Evolutionary conservation across 1,284 basidiomycete species (phyloP), one percentile per base, ranked within the genome.

Genomic region (Rugiboletus extremiorientalis): DNA sequence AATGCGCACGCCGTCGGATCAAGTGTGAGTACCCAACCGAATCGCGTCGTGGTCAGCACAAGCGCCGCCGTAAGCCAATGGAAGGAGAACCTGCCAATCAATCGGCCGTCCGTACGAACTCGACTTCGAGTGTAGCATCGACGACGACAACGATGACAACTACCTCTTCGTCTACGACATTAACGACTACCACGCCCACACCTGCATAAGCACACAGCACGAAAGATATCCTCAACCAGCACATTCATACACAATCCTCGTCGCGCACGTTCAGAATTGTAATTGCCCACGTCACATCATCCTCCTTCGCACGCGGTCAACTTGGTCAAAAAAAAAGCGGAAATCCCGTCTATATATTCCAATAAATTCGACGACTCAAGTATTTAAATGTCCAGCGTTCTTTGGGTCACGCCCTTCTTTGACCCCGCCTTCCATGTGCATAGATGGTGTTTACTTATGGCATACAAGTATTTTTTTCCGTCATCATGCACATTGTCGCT

Each of bases 1-100:
- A 83, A 66, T 82, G 80, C 57, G 69, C 74, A 52, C 75, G 81
- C 56, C 77, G 80, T 50, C 72, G 72, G 43, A 76, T 80, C 56
- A 70, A 72, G 52, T 82, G 80, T 64, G 76, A 76, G 56, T 82
- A 80, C 62, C 80, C 80, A 33, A 80, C 78, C 56, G 80, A 83
- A 64, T 83, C 78, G 16, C 77, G 78, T 42, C 75, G 81, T 36
- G 81, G 80, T 3, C 80, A 80, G 61, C 78, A 79, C 65, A 81
- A 80, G 62, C 79, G 78, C 40, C 70, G 70, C 38, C 73, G 70
- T 46, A 71, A 71, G 54, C 69, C 62, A 40, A 55, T 60, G 34
- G 69, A 71, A 30, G 52, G 62, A n/a, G 68, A 73, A 40, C 9
- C 65, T 47, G 28, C 59, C n/a, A 34, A 34, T 42, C 70, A 73